phyloP scores from a whole-genome alignment of 306 rosid species.

The Alnus rubra region DNA sequence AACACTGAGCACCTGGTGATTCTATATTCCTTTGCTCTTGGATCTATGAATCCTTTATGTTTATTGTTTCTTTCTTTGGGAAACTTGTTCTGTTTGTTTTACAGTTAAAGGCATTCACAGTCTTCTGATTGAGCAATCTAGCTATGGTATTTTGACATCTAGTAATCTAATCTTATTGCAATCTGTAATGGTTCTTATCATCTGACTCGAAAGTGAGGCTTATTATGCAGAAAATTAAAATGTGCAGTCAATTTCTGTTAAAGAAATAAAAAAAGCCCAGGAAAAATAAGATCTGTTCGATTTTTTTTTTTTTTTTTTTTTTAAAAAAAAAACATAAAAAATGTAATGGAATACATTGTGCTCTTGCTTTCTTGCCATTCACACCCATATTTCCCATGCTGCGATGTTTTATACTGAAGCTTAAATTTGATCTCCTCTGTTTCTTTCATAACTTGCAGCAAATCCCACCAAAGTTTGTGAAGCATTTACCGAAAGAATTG shows the following conservation, averaged over 20 bases:
- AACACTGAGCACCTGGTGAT: constrained; percentile 29
- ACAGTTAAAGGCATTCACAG: too few relatives aligned
- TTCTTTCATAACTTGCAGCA: constrained; percentile 9
- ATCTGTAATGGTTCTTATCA: too few relatives aligned
- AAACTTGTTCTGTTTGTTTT: neutral
- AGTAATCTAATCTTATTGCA: too few relatives aligned
- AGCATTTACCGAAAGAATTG: neutral
- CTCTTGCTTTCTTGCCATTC: neutral
- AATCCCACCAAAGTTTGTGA: constrained; percentile 15
- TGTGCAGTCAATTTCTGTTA: too few relatives aligned
- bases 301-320: too few relatives aligned
- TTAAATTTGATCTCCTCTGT: neutral
- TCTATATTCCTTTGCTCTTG: constrained; percentile 8
- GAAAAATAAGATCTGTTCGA: too few relatives aligned
- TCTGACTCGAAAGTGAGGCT: too few relatives aligned
- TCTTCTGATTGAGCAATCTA: too few relatives aligned
- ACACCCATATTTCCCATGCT: neutral
- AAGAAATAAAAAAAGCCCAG: too few relatives aligned
- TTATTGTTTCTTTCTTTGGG: neutral
- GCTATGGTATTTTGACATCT: too few relatives aligned
- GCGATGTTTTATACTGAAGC: neutral
- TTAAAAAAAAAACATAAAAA: too few relatives aligned
- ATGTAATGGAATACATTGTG: neutral
- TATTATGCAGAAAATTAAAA: too few relatives aligned
- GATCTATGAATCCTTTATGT: neutral